Conservation (phyloP, 768 basidiomycete genomes). For the Auricularia cornea region DNA sequence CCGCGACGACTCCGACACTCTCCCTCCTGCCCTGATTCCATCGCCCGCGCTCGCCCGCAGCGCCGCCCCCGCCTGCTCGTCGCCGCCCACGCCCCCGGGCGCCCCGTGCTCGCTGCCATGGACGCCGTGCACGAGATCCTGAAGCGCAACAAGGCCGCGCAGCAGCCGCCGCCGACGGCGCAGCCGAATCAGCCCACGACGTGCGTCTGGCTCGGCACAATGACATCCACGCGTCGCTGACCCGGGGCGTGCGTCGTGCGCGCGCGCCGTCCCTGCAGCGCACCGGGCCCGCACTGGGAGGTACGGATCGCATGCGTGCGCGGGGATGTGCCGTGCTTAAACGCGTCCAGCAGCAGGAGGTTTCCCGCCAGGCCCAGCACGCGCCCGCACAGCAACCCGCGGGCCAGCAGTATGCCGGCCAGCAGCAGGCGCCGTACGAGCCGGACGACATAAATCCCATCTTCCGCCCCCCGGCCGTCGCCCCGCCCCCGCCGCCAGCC, state of each 20-base stretch:
- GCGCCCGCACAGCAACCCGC: not conserved
- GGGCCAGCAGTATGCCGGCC: not conserved
- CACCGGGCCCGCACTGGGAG: not conserved
- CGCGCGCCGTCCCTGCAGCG: not conserved
- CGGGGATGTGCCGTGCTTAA: not conserved
- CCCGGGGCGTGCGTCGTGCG: not conserved
- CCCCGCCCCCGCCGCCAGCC: not conserved
- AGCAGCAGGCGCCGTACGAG: not conserved
- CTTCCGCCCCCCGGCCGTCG: not conserved
- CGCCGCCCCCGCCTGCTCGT: not conserved
- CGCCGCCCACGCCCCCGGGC: not conserved
- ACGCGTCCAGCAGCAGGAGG: not conserved
- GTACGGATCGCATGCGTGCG: not conserved
- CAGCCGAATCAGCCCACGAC: not conserved
- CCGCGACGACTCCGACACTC: not conserved
- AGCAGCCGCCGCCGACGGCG: not conserved
- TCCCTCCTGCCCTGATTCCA: not conserved
- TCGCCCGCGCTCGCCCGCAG: not conserved
- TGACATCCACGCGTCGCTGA: not conserved
- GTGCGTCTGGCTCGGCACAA: not conserved
- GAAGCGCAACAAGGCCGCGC: not conserved
- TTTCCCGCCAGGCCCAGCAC: not conserved
- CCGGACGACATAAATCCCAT: not conserved
- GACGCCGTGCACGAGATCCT: not conserved
- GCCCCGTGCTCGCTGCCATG: not conserved